Evolutionary conservation across 495 filamentous ascomycete species (phyloP), one percentile per base, ranked within the genome.

Genomic region (Coniosporium apollinis): DNA sequence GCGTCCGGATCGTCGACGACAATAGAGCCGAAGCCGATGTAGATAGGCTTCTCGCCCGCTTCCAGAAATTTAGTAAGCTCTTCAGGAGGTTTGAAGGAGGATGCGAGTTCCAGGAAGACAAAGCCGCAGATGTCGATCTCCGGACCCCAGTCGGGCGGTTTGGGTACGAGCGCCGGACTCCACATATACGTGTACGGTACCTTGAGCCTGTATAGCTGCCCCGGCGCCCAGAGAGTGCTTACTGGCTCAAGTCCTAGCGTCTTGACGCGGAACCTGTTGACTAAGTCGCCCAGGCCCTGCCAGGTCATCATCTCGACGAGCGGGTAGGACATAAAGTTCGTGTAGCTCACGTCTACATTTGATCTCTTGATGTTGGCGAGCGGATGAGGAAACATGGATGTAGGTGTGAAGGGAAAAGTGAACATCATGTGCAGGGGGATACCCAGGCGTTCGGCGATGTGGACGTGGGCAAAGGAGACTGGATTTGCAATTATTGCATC

Each of bases 291-390:
- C 2, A 58, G 45, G 3, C 46, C 46, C 30, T 45, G 46, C 46
- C 46, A 49, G 0, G 46, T 59, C 52, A 59, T 56, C 69, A 58
- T 54, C 30, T 59, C 56, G 5, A 59, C 76, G 22, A 82, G 56
- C 1, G 76, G 70, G 47, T 82, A 84, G 7, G 67, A 70, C 34
- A 82, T 70, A 43, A 81, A 80, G 56, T 83, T 84, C 4, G 74
- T 70, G 39, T 74, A 74, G 33, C 58, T 51, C 9, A 41, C 42
- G 34, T 61, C 57, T 5, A 61, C 48, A 32, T 60, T 60, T 30
- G 37, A 49, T 21, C 43, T 37, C 36, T 54, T 57, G 45, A 59
- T 58, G 38, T 58, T 60, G 8, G 55, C 56, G n/a, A 60, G 26
- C 6, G 56, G 56, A 37, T 60, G 56, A 15, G 56, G 56, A 37